phyloP scores from a whole-genome alignment of 2,329 filamentous ascomycete species.

The Cladosporium sp. region DNA sequence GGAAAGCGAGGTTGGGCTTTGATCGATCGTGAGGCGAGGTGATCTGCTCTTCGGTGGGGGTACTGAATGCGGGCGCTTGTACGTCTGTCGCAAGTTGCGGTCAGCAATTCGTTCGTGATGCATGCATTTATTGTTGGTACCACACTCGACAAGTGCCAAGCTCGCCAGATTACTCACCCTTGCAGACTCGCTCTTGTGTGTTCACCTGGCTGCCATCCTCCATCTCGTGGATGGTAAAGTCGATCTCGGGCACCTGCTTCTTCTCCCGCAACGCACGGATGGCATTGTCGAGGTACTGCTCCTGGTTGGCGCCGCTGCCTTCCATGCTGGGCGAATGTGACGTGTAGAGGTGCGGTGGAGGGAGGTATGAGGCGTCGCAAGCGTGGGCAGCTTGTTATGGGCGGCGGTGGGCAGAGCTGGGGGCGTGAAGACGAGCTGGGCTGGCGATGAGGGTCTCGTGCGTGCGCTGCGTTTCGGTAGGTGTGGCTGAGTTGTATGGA shows the following conservation, averaged over 20 bases:
- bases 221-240: conserved; percentile 98
- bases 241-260: conserved; percentile 93
- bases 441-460: conserved; percentile 11
- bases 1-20: conserved; percentile 88
- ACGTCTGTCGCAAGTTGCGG: conserved; percentile 62
- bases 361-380: not conserved
- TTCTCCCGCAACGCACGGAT: conserved; percentile 90
- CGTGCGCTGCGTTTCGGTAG: conserved; percentile 8
- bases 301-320: conserved; percentile 29
- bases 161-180: conserved; percentile 59
- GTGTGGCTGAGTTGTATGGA: conserved; percentile 6
- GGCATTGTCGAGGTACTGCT: conserved; percentile 69
- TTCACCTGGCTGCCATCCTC: conserved; percentile 94
- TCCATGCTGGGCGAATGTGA: conserved; percentile 27
- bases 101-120: conserved; percentile 5
- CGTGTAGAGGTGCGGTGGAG: not conserved
- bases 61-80: conserved; percentile 90
- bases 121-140: not conserved
- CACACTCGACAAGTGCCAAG: not conserved
- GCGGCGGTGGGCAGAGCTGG: not conserved
- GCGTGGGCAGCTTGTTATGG: not conserved
- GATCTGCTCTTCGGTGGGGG: conserved; percentile 91
- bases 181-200: conserved; percentile 94
- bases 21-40: conserved; percentile 78
- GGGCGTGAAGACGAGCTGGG: conserved; percentile 7